Evolutionary conservation across 2,329 filamentous ascomycete species (phyloP).

Genomic region (Incumbomyces lentus): DNA sequence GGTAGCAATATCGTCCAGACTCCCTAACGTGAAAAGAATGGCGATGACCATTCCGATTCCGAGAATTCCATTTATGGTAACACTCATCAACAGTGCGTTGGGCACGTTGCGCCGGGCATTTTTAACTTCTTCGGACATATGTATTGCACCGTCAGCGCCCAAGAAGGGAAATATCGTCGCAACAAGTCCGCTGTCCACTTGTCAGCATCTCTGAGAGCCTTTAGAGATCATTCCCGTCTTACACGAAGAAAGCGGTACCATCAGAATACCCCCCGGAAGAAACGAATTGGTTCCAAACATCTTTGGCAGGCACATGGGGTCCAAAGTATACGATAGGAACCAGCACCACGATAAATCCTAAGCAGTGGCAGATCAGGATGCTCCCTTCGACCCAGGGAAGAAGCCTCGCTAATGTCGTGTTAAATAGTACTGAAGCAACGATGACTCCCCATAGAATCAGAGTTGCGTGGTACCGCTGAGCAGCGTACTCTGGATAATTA

Average conservation of each 20-base stretch:
- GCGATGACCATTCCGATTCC: background rate
- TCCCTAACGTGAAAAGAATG: constrained; percentile 32
- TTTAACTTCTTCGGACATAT: constrained; percentile 31
- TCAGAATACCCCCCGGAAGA: background rate
- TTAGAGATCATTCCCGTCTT: background rate
- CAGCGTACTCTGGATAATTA: constrained; percentile 31
- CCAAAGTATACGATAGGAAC: background rate
- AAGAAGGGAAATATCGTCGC: constrained; percentile 1
- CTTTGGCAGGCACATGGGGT: background rate
- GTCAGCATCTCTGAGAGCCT: background rate
- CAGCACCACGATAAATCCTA: constrained; percentile 26
- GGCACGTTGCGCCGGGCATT: constrained; percentile 24
- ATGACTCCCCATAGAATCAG: constrained; percentile 41
- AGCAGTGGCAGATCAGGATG: constrained; percentile 13
- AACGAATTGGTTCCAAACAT: background rate
- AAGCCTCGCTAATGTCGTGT: constrained; percentile 34
- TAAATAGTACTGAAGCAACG: constrained; percentile 39
- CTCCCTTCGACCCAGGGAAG: constrained; percentile 15
- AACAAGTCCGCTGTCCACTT: background rate
- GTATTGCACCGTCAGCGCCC: constrained; percentile 19
- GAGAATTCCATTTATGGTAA: background rate
- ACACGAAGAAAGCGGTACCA: background rate
- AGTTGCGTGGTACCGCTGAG: constrained; percentile 39
- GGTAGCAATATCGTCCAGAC: constrained; percentile 28
- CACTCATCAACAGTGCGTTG: background rate